Conservation (phyloP, 1,284 basidiomycete species). For the Peniophora sp. region DNA sequence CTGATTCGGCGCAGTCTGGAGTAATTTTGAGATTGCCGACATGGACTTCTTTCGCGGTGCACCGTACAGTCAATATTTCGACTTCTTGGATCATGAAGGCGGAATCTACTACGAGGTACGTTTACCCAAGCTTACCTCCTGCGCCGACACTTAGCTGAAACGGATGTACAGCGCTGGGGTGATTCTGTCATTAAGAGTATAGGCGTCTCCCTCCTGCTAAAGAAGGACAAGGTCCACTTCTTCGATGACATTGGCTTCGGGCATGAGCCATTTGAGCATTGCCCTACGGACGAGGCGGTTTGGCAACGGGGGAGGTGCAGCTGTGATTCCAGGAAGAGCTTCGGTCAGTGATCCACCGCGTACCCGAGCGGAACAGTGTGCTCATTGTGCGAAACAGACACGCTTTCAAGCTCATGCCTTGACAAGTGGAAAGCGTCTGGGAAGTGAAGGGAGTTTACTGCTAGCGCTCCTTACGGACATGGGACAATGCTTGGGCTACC, state of each 20-base stretch:
- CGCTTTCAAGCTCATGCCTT: background rate
- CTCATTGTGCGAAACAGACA: background rate
- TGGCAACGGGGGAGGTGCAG: slow-evolving; percentile 37
- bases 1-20: slow-evolving; percentile 40
- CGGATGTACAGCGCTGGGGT: slow-evolving; percentile 43
- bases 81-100: slow-evolving; percentile 56
- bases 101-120: slow-evolving; percentile 75
- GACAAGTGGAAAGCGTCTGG: background rate
- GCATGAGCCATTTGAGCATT: slow-evolving; percentile 47
- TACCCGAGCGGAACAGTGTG: background rate
- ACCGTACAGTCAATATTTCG: slow-evolving; percentile 65
- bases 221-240: slow-evolving; percentile 57
- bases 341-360: slow-evolving; percentile 22
- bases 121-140: slow-evolving; percentile 6
- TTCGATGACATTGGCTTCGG: slow-evolving; percentile 46
- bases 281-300: slow-evolving; percentile 32
- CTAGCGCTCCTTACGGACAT: no score
- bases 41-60: slow-evolving; percentile 60
- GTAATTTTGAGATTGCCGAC: slow-evolving; percentile 67
- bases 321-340: slow-evolving; percentile 33
- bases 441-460: background rate
- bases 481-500: no score
- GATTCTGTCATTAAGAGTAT: slow-evolving; percentile 73
- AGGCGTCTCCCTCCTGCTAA: slow-evolving; percentile 54
- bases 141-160: slow-evolving; percentile 1